phyloP scores from a whole-genome alignment of 257 asterid genomes.

The Solanum arcanum region DNA sequence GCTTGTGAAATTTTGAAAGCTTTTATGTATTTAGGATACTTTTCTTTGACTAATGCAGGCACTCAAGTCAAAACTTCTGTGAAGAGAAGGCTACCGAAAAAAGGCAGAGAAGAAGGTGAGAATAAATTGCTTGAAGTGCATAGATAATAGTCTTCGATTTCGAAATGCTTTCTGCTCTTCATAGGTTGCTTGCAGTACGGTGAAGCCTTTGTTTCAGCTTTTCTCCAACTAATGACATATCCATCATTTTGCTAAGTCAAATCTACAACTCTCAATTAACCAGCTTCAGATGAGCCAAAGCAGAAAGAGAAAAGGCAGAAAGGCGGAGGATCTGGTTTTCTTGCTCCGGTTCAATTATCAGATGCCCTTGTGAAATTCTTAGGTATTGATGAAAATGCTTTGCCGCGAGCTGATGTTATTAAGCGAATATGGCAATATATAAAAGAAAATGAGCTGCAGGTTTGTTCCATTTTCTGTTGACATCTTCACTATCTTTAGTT shows the following conservation, averaged over 20 bases:
- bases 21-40: neutral
- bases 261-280: neutral
- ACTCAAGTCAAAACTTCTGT: slow-evolving; percentile 8
- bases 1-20: neutral
- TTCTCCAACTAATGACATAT: neutral
- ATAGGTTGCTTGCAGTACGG: neutral
- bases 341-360: slow-evolving; percentile 23
- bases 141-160: neutral
- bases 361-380: slow-evolving; percentile 25
- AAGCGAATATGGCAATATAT: slow-evolving; percentile 35
- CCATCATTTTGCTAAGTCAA: neutral
- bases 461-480: slow-evolving; percentile 1
- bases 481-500: neutral
- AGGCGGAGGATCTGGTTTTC: slow-evolving; percentile 15
- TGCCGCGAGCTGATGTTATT: slow-evolving; percentile 25
- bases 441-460: slow-evolving; percentile 37
- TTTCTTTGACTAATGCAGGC: slow-evolving; percentile 5
- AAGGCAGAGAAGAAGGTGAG: slow-evolving; percentile 25
- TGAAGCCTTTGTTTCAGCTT: neutral
- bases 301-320: slow-evolving; percentile 17
- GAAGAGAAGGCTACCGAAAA: slow-evolving; percentile 11
- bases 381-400: slow-evolving; percentile 18
- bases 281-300: slow-evolving; percentile 16
- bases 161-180: neutral
- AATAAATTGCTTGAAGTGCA: neutral